These are phyloP conservation scores for Cryoendolithus antarcticus DNA, from an alignment of 2,329 filamentous ascomycete species.

Conservation along the genomic window DNA sequence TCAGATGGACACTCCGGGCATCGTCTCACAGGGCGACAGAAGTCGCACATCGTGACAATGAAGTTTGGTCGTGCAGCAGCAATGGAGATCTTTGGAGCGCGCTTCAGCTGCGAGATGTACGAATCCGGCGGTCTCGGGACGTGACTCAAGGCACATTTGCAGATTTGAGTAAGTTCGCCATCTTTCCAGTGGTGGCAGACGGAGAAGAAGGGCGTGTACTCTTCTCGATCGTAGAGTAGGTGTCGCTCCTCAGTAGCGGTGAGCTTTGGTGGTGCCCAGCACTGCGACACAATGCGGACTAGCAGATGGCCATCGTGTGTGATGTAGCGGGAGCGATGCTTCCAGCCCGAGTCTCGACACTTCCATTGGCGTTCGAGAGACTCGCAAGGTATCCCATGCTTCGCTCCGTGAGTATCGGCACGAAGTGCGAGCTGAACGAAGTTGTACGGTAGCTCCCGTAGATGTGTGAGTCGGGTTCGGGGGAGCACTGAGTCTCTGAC, in stretches of 20 bases:
- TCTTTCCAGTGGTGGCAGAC: slow-evolving; percentile 52
- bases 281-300: slow-evolving; percentile 44
- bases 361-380: slow-evolving; percentile 43
- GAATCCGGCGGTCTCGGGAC: slow-evolving; percentile 37
- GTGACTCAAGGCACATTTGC: slow-evolving; percentile 49
- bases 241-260: slow-evolving; percentile 39
- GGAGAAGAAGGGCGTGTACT: slow-evolving; percentile 51
- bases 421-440: slow-evolving; percentile 47
- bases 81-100: slow-evolving; percentile 24
- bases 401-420: slow-evolving; percentile 33
- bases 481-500: slow-evolving; percentile 39
- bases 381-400: slow-evolving; percentile 36
- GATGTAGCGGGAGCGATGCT: slow-evolving; percentile 42
- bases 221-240: slow-evolving; percentile 46
- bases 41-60: slow-evolving; percentile 40
- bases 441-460: slow-evolving; percentile 43
- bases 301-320: slow-evolving; percentile 41
- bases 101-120: slow-evolving; percentile 30
- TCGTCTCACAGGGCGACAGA: slow-evolving; percentile 46
- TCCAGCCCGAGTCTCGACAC: slow-evolving; percentile 39
- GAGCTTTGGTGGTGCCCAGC: slow-evolving; percentile 37
- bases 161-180: slow-evolving; percentile 46
- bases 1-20: slow-evolving; percentile 52
- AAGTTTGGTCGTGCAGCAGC: slow-evolving; percentile 27
- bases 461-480: slow-evolving; percentile 41